Evolutionary conservation across 495 filamentous ascomycete genomes (phyloP).

Genomic region (Penicillium argentinense): DNA sequence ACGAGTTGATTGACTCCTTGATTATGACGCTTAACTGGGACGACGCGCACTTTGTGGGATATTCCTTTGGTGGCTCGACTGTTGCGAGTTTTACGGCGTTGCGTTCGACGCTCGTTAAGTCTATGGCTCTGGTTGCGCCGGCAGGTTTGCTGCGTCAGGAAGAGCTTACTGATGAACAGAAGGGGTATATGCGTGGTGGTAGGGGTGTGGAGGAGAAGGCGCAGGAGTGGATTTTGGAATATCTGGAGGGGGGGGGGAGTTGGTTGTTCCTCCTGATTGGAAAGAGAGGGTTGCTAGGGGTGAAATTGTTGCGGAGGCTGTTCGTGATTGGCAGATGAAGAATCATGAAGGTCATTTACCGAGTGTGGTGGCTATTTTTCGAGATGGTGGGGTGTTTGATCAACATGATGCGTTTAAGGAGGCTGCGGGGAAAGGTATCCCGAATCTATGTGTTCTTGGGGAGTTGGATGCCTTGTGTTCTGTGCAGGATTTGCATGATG

Average conservation of each 20-base stretch:
- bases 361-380: constrained; percentile 43
- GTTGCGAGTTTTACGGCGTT: constrained; percentile 27
- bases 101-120: constrained; percentile 22
- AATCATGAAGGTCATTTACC: constrained; percentile 42
- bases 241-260: constrained; percentile 36
- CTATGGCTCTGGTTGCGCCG: constrained; percentile 35
- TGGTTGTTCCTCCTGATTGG: constrained; percentile 42
- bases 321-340: constrained; percentile 43
- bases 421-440: constrained; percentile 27
- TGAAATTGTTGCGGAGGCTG: constrained; percentile 45
- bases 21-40: constrained; percentile 27
- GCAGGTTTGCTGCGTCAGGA: constrained; percentile 26
- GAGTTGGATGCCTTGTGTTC: constrained; percentile 41
- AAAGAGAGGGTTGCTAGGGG: constrained; percentile 38
- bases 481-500: constrained; percentile 27
- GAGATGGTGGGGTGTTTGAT: constrained; percentile 43
- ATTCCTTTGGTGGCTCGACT: constrained; percentile 39
- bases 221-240: constrained; percentile 32
- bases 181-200: constrained; percentile 25
- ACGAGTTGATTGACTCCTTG: constrained; percentile 21
- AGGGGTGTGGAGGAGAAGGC: constrained; percentile 29
- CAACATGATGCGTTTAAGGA: constrained; percentile 34
- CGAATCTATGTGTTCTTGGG: constrained; percentile 35
- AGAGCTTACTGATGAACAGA: constrained; percentile 18
- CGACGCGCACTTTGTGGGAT: constrained; percentile 35